phyloP scores from a whole-genome alignment of 805 yeast species.

The Suhomyces vadensis region DNA sequence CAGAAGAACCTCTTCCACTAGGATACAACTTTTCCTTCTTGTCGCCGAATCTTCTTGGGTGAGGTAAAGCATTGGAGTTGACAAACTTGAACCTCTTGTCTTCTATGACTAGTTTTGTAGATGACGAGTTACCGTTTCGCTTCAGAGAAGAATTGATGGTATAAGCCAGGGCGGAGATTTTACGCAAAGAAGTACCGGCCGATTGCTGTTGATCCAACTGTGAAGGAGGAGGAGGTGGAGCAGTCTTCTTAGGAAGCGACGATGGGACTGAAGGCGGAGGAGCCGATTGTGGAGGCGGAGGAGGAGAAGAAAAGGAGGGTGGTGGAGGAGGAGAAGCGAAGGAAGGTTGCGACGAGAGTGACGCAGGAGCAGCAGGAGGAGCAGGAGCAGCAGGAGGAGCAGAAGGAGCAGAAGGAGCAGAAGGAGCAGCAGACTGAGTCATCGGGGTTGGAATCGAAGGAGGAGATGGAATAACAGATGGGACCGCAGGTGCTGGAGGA shows the following conservation, averaged over 20 bases:
- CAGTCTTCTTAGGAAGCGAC: slow-evolving; percentile 22
- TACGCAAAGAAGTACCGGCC: slow-evolving; percentile 54
- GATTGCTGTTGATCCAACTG: slow-evolving; percentile 44
- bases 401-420: slow-evolving; percentile 9
- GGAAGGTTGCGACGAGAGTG: slow-evolving; percentile 7
- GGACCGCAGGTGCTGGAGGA: slow-evolving; percentile 19
- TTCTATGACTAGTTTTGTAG: slow-evolving; percentile 52
- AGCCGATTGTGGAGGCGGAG: slow-evolving; percentile 15
- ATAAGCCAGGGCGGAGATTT: slow-evolving; percentile 64
- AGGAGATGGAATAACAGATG: slow-evolving; percentile 25
- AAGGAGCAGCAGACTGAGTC: slow-evolving; percentile 24
- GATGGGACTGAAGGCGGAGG: slow-evolving; percentile 15
- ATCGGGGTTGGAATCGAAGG: slow-evolving; percentile 8
- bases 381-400: slow-evolving; percentile 16
- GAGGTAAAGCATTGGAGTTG: slow-evolving; percentile 71
- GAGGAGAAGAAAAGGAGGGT: slow-evolving; percentile 19
- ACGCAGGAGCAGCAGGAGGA: slow-evolving; percentile 11
- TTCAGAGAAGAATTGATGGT: slow-evolving; percentile 50
- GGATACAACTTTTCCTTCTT: slow-evolving; percentile 73
- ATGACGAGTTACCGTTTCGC: slow-evolving; percentile 18
- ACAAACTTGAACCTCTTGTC: slow-evolving; percentile 69
- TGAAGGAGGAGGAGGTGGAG: slow-evolving; percentile 28
- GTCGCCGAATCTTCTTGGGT: slow-evolving; percentile 79
- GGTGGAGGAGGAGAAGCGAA: slow-evolving; percentile 18
- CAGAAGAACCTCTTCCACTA: slow-evolving; percentile 91